Conservation (phyloP, 2,329 filamentous ascomycete genomes). For the Ophiostoma quercus region DNA sequence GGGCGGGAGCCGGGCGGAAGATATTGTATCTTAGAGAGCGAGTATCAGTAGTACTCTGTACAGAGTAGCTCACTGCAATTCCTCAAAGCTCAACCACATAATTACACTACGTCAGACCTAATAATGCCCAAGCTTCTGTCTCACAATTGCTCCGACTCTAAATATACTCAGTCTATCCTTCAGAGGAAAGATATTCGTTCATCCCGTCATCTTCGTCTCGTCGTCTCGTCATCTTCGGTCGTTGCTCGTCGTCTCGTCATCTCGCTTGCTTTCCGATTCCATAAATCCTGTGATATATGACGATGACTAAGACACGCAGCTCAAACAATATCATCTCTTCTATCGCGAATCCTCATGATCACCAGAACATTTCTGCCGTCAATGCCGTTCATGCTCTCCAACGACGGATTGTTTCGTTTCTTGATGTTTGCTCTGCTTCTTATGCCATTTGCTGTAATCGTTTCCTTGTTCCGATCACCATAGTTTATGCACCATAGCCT, state of each 20-base stretch:
- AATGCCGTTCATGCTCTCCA: background rate
- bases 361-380: background rate
- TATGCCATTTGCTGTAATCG: background rate
- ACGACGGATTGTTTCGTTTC: background rate
- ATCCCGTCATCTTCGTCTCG: background rate
- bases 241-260: no score
- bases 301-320: background rate
- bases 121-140: constrained; percentile 3
- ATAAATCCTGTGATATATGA: no score
- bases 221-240: no score
- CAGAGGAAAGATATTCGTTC: background rate
- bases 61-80: no score
- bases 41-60: no score
- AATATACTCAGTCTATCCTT: background rate
- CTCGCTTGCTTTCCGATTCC: no score
- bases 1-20: background rate
- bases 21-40: background rate
- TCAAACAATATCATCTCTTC: background rate
- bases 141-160: constrained; percentile 7
- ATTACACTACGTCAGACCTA: background rate
- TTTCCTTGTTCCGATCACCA: constrained; percentile 14
- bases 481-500: background rate
- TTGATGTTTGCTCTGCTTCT: background rate
- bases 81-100: no score
- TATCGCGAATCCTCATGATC: background rate